Conservation (phyloP, 108 stramenopile species). For the Nitzschia sp. region DNA sequence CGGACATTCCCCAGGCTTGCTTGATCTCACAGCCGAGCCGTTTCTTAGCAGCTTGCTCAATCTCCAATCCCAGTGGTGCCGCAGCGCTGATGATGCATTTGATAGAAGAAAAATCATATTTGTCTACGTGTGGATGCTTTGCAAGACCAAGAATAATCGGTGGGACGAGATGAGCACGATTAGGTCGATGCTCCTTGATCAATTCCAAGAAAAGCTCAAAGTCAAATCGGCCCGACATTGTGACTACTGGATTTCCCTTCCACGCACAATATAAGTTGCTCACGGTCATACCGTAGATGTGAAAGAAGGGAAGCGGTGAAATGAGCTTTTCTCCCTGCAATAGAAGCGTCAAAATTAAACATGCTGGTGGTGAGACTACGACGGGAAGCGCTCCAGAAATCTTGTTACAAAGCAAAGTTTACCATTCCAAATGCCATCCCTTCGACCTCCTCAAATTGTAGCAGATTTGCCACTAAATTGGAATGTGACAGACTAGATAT, state of each 20-base stretch:
- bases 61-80: constrained; percentile 80
- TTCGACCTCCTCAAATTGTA: constrained; percentile 68
- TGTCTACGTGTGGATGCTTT: constrained; percentile 82
- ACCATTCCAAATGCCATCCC: constrained; percentile 34
- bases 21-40: constrained; percentile 66
- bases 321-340: constrained; percentile 59
- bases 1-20: constrained; percentile 93
- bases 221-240: constrained; percentile 82
- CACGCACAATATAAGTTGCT: constrained; percentile 62
- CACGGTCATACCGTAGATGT: constrained; percentile 85
- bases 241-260: constrained; percentile 73
- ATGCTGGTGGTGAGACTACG: neutral
- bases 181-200: constrained; percentile 65
- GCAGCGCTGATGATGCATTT: constrained; percentile 72
- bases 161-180: constrained; percentile 89
- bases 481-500: constrained; percentile 76
- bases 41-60: constrained; percentile 59
- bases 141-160: constrained; percentile 78
- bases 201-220: constrained; percentile 70
- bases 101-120: constrained; percentile 70
- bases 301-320: constrained; percentile 91
- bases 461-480: constrained; percentile 81
- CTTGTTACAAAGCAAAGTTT: neutral
- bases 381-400: neutral
- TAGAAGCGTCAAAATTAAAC: neutral